Evolutionary conservation across 78 protist genomes (phyloP).

Genomic region (Dictyostelium intermedium): DNA sequence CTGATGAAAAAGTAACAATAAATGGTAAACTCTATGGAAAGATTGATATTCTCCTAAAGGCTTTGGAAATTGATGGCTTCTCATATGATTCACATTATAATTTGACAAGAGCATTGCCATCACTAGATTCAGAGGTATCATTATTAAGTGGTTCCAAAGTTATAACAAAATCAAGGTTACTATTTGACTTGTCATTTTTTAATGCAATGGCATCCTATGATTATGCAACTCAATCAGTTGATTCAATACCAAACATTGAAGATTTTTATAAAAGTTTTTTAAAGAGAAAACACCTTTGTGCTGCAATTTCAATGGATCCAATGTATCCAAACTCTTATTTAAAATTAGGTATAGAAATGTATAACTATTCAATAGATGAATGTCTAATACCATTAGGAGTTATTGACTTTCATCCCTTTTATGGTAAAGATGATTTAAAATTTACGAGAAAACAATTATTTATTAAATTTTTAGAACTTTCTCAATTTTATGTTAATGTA

Average conservation of each 20-base stretch:
- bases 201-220: not conserved
- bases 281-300: not conserved
- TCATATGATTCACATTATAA: not conserved
- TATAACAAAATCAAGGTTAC: not conserved
- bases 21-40: not conserved
- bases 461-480: not conserved
- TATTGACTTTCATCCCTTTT: not conserved
- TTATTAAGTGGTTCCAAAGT: too few relatives aligned
- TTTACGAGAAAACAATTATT: not conserved
- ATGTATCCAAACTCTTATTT: too few relatives aligned
- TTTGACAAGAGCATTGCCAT: not conserved
- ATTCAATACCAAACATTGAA: too few relatives aligned
- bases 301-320: not conserved
- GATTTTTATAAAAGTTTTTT: not conserved
- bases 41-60: not conserved
- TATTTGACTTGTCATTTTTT: too few relatives aligned
- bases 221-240: not conserved
- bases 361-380: not conserved
- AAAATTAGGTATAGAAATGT: not conserved
- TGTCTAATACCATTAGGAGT: not conserved
- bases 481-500: not conserved
- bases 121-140: not conserved
- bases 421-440: not conserved
- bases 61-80: not conserved
- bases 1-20: not conserved